Percentiles rank a stretch among this genome's conserved stretches.
Conservation (phyloP, 805 yeast species). For the Candida ortonii region DNA sequence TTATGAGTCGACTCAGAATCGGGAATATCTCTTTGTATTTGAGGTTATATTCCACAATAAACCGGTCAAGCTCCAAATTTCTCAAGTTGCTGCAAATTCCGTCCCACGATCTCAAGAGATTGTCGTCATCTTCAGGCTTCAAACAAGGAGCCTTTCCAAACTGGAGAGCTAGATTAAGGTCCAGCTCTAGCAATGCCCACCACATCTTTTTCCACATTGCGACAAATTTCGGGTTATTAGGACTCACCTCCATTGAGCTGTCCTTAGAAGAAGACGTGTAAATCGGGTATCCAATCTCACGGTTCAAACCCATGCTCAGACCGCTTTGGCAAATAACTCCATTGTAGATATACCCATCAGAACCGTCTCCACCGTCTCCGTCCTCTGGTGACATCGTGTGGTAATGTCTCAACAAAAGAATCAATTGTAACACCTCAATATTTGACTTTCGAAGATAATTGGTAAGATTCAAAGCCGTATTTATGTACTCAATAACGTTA, state of each 20-base stretch:
- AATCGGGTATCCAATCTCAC: slow-evolving; percentile 33
- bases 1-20: slow-evolving; percentile 20
- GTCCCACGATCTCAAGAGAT: slow-evolving; percentile 14
- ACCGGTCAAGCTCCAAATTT: slow-evolving; percentile 20
- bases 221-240: slow-evolving; percentile 16
- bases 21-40: slow-evolving; percentile 19
- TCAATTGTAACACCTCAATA: slow-evolving; percentile 42
- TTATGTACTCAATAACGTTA: slow-evolving; percentile 37
- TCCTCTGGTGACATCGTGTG: slow-evolving; percentile 45
- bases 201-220: slow-evolving; percentile 32
- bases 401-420: slow-evolving; percentile 39
- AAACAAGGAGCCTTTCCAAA: slow-evolving; percentile 25
- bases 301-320: slow-evolving; percentile 42
- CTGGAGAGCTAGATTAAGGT: slow-evolving; percentile 21
- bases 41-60: slow-evolving; percentile 18
- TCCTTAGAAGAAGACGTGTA: slow-evolving; percentile 5
- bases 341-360: slow-evolving; percentile 37
- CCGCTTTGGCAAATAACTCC: slow-evolving; percentile 41
- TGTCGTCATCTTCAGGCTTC: slow-evolving; percentile 18
- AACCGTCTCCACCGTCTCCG: slow-evolving; percentile 46
- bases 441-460: slow-evolving; percentile 39
- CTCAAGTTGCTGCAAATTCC: slow-evolving; percentile 13
- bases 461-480: slow-evolving; percentile 38
- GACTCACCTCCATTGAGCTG: slow-evolving; percentile 2
- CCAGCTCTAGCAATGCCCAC: slow-evolving; percentile 24